Base-by-base conservation (phyloP, 2,329 filamentous ascomycete genomes). In the Zymoseptoria pseudotritici region DNA sequence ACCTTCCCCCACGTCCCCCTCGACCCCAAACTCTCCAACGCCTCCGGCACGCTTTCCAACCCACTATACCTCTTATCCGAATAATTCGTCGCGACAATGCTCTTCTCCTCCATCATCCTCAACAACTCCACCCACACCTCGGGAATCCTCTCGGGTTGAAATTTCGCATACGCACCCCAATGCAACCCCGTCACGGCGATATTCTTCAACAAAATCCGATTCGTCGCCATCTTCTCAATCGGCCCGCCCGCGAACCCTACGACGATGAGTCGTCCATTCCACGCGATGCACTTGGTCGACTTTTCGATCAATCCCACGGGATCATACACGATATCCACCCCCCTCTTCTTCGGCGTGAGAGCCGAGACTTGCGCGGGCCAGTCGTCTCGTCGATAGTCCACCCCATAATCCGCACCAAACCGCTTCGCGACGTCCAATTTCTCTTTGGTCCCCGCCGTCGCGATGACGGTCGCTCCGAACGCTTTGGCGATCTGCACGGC, bases 1-100 rank as follows among this genome's bases (percentile, higher is more conserved):
- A 97, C 93, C 81, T 97, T 97, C 0, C 93, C 93, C 93, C 93
- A 97, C 1, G 91, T 96, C 55, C 88, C 89, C 61, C 93, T 81
- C 1, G 85, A 84, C 1, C 90, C 92, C 58, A 97, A 76, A 2
- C 89, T 89, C 68, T 87, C 80, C 69, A 97, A 74, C 0, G 92
- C 92, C 62, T 83, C 83, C 0, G 88, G 87, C 26, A 97, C 83
- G 60, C 81, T 86, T 68, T 96, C 91, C 58, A 97, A 75, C 0
- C 93, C 93, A 13, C 89, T 84, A 75, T 91, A 97, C 69, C 88
- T 85, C 74, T 86, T 83, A 71, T 96, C 91, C 2, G 83, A 86
- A 71, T 91, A 97, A 61, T 89, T 87, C 0, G 91, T 97, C 0
- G 90, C 89, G 68, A 77, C 85, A 69, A 96, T 88, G 75, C 92